These are phyloP conservation scores for Margaritispora aquatica DNA, from an alignment of 495 filamentous ascomycete species.

Conservation along the genomic window DNA sequence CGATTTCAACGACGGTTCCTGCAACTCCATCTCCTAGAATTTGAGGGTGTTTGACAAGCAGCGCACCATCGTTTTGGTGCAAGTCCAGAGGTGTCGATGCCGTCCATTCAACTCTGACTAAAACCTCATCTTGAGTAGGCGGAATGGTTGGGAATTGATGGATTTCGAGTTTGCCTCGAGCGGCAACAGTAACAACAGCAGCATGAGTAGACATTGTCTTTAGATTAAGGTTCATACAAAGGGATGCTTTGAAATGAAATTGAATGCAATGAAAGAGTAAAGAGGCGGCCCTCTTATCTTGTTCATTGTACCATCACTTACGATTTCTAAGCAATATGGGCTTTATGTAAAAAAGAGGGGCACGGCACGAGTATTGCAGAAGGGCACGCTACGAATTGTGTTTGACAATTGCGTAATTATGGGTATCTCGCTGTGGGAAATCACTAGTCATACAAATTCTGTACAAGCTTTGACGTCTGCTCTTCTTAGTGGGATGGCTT, in stretches of 20 bases:
- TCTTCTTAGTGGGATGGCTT: neutral
- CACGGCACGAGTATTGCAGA: neutral
- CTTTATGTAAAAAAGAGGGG: neutral
- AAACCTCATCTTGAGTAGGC: conserved; percentile 32
- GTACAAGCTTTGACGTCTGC: neutral
- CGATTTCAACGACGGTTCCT: conserved; percentile 38
- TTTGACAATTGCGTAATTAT: neutral
- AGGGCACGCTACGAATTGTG: neutral
- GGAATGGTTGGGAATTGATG: conserved; percentile 30
- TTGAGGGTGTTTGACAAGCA: conserved; percentile 34
- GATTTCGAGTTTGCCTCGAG: conserved; percentile 31
- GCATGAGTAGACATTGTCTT: conserved; percentile 29
- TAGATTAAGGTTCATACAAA: too few species aligned
- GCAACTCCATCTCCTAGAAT: conserved; percentile 32
- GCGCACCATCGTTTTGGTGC: conserved; percentile 45
- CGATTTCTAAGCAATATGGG: neutral
- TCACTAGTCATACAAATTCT: too few species aligned
- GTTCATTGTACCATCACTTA: too few species aligned
- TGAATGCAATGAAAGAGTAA: too few species aligned
- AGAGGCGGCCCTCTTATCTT: too few species aligned
- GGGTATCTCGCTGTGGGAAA: too few species aligned
- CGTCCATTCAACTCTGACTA: conserved; percentile 40
- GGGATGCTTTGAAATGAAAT: too few species aligned
- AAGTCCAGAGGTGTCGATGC: conserved; percentile 48
- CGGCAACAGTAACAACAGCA: conserved; percentile 32